A percentile compares a stretch with the other conserved stretches of the same genome.
Evolutionary conservation across 129 eudicot genomes (phyloP).

Genomic region (Flaveria brownii): DNA sequence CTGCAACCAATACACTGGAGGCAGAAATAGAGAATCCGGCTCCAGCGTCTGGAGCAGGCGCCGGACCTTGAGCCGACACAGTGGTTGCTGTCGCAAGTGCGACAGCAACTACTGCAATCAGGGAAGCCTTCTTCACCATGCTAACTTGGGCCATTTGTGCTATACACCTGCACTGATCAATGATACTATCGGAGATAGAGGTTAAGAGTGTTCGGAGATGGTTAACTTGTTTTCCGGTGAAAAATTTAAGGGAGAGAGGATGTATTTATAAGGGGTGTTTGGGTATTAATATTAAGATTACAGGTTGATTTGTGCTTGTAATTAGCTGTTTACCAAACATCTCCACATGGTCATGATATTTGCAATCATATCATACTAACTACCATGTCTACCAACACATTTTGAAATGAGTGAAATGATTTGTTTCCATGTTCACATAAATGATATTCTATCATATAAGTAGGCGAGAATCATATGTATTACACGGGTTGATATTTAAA

Average conservation of each 20-base stretch:
- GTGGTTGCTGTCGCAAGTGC: constrained; percentile 10
- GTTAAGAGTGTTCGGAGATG: too few species aligned
- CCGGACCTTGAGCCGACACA: constrained; percentile 52
- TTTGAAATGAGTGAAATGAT: background rate
- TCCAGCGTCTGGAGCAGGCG: constrained; percentile 69
- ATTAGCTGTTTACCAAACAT: constrained; percentile 3
- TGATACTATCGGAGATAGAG: too few species aligned
- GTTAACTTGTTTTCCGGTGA: background rate
- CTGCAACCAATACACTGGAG: constrained; percentile 38
- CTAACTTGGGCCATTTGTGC: constrained; percentile 38
- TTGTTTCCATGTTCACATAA: background rate
- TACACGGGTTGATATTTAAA: too few species aligned
- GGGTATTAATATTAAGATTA: background rate
- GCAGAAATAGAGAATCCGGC: constrained; percentile 47
- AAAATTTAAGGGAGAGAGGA: background rate
- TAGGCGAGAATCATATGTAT: too few species aligned
- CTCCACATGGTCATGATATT: background rate
- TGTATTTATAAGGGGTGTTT: background rate
- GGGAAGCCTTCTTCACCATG: constrained; percentile 23
- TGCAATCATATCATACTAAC: background rate
- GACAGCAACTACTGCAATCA: constrained; percentile 23
- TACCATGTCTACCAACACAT: background rate
- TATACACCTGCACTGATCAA: too few species aligned
- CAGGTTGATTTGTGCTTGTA: background rate
- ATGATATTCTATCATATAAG: too few species aligned